phyloP scores from a whole-genome alignment of 2,329 filamentous ascomycete genomes.

The Colletotrichum chrysophilum region DNA sequence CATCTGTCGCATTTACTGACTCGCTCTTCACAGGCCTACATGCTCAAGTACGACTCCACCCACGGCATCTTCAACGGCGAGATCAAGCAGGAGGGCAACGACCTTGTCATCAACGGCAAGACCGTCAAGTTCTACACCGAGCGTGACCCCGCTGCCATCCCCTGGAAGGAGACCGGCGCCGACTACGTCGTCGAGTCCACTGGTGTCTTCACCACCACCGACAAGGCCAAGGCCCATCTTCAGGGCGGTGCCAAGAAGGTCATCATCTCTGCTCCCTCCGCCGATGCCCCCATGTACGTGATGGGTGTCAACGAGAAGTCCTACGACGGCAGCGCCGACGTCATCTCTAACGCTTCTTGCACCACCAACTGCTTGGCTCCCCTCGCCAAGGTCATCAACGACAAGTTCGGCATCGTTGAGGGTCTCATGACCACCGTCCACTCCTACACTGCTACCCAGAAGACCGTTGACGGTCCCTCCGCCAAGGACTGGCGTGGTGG shows the following conservation, averaged over 20 bases:
- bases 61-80: conserved; percentile 97
- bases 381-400: conserved; percentile 98
- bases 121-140: conserved; percentile 93
- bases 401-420: conserved; percentile 97
- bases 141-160: conserved; percentile 88
- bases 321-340: conserved; percentile 88
- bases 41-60: conserved; percentile 99
- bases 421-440: conserved; percentile 99
- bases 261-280: conserved; percentile 88
- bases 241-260: conserved; percentile 98
- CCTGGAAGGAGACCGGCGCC: conserved; percentile 86
- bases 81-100: conserved; percentile 72
- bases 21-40: conserved; percentile 75
- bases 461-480: conserved; percentile 98
- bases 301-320: conserved; percentile 97
- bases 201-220: conserved; percentile 98
- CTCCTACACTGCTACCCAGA: conserved; percentile 99
- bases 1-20: not conserved
- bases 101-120: conserved; percentile 93
- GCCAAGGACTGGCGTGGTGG: conserved; percentile 99
- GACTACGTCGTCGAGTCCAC: conserved; percentile 97
- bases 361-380: conserved; percentile 99
- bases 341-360: conserved; percentile 99
- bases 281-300: conserved; percentile 99
- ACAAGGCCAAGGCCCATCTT: conserved; percentile 94